Evolutionary conservation across 1,284 basidiomycete species (phyloP), one percentile per base, ranked within the genome.

Genomic region (Clitocybe nebularis): DNA sequence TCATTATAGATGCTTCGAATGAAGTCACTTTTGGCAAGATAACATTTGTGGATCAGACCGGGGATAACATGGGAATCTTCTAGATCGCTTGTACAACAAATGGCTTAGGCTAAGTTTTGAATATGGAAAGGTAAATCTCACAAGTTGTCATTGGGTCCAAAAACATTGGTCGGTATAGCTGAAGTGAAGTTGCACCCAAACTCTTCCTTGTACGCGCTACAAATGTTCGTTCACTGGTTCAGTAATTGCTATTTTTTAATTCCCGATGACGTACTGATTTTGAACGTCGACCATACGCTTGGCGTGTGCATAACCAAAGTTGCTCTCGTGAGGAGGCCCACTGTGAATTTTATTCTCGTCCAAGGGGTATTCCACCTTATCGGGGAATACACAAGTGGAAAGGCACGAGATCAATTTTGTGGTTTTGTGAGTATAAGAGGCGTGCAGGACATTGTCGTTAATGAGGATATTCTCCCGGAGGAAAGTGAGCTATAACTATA

Each of bases 271-370:
- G 43, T 49, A 93, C 90, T 86, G 89, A 59, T 94, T 94, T 60
- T 92, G 88, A 1, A 93, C 81, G 60, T 94, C 92, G 2, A 95
- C 89, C 71, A 94, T 76, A n/a, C 92, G 75, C 67, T 95, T 95
- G 24, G 89, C 90, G 54, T 94, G 85, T 1, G 92, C 85, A 55
- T 95, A 95, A 11, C 91, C 92, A 67, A 90, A 93, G 72, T 94
- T 94, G 53, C 85, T 89, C 45, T 83, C 72, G 58, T 94, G 92
- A 3, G 92, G 92, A 22, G 87, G 86, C 5, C 92, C 92, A 25
- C 76, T 73, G 63, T 95, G 92, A 45, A 94, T 84, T 68, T 90
- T 92, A 46, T 72, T 79, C 68, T 94, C 92, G 51, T 89, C 86
- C n/a, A 95, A 77, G 5, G 92, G 92, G 61, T 93, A 94, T 43